A percentile compares a stretch with the other conserved stretches of the same genome.
These are phyloP conservation scores for Picea engelmannii DNA, from an alignment of 83 land plant species.

Conservation along the genomic window DNA sequence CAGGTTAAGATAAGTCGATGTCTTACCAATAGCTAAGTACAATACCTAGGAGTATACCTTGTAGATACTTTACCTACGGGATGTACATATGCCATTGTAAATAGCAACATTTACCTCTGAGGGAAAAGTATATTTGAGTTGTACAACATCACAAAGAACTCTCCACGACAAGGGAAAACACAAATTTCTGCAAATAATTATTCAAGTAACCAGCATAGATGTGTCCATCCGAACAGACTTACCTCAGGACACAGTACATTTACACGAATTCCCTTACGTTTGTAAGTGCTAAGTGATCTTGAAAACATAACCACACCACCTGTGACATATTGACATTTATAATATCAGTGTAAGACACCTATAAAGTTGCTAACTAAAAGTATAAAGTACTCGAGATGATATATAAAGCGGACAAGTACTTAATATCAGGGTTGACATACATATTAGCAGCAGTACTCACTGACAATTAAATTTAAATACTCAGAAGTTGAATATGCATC, in stretches of 20 bases:
- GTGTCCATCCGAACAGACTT: slow-evolving; percentile 7
- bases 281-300: slow-evolving; percentile 61
- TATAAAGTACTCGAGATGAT: neutral
- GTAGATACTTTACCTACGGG: neutral
- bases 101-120: neutral
- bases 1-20: neutral
- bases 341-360: neutral
- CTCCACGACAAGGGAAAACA: neutral
- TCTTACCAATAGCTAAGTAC: neutral
- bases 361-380: neutral
- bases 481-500: neutral
- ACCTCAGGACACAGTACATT: slow-evolving; percentile 99
- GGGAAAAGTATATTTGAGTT: neutral
- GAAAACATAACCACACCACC: slow-evolving; percentile 93
- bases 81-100: neutral
- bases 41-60: neutral
- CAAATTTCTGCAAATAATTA: neutral
- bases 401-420: neutral
- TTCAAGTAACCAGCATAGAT: neutral
- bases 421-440: neutral
- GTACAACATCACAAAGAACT: neutral
- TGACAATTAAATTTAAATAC: neutral
- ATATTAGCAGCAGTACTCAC: neutral
- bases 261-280: slow-evolving; percentile 75
- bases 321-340: slow-evolving; percentile 20